These are phyloP conservation scores for Puccinia brachypodii DNA, from an alignment of 1,284 basidiomycete species.

Conservation along the genomic window DNA sequence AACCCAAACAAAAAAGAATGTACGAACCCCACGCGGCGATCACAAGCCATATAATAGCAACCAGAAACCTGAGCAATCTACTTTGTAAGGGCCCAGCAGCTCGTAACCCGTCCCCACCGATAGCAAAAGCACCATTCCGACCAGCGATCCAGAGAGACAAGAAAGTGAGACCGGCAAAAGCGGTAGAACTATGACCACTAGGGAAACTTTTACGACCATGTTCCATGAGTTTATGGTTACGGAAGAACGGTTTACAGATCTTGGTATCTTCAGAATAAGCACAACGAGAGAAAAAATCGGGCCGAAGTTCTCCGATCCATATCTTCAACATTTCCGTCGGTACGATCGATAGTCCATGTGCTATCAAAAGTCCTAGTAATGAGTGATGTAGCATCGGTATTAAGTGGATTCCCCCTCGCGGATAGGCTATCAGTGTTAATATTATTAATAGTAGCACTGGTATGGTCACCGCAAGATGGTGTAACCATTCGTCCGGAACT, in stretches of 20 bases:
- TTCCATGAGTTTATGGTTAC: constrained; percentile 37
- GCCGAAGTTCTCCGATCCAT: constrained; percentile 36
- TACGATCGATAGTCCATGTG: constrained; percentile 35
- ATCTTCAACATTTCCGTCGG: constrained; percentile 32
- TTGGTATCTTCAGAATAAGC: constrained; percentile 29
- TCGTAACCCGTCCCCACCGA: constrained; percentile 34
- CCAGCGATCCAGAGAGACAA: constrained; percentile 45
- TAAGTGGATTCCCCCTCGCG: constrained; percentile 35
- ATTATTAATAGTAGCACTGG: constrained; percentile 35
- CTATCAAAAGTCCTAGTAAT: constrained; percentile 29
- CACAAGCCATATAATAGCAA: constrained; percentile 35
- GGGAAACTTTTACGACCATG: constrained; percentile 47
- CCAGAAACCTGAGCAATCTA: constrained; percentile 34
- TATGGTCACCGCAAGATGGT: constrained; percentile 40
- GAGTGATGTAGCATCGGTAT: constrained; percentile 45
- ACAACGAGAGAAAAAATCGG: constrained; percentile 48
- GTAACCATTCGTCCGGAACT: constrained; percentile 45
- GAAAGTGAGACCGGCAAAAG: constrained; percentile 41
- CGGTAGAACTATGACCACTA: constrained; percentile 34
- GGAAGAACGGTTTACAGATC: constrained; percentile 36
- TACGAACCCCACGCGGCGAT: constrained; percentile 40
- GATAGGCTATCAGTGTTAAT: constrained; percentile 36
- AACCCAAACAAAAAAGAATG: not conserved
- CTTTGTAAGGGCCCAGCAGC: constrained; percentile 43
- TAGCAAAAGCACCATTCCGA: constrained; percentile 41